A percentile compares a stretch with the other conserved stretches of the same genome.
Conservation (phyloP, 192 early-diverging fungal species). For the Linnemannia schmuckeri region DNA sequence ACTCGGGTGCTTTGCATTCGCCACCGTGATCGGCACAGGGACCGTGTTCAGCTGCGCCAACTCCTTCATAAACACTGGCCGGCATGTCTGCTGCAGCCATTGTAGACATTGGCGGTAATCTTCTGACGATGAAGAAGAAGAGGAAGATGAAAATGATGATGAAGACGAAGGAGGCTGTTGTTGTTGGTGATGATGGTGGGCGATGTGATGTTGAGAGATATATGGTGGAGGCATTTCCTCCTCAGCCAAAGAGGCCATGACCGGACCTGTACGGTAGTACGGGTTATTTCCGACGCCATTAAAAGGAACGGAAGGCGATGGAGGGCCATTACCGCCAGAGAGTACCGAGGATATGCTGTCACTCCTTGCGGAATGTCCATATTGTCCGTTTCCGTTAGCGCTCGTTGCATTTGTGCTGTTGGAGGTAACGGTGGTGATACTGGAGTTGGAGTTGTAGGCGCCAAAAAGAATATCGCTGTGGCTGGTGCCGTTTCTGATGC, state of each 20-base stretch:
- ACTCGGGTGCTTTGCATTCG: slow-evolving; percentile 36
- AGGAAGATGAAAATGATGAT: background rate
- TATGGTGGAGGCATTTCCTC: slow-evolving; percentile 9
- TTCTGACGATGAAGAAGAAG: slow-evolving; percentile 7
- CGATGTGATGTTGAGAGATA: background rate
- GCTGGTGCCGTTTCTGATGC: slow-evolving; percentile 21
- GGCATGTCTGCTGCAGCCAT: slow-evolving; percentile 49
- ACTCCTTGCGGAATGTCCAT: background rate
- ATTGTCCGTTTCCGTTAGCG: slow-evolving; percentile 7
- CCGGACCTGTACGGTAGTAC: background rate
- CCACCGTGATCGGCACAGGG: slow-evolving; percentile 35
- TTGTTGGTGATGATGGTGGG: background rate
- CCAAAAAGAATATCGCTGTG: slow-evolving; percentile 14
- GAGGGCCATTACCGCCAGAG: slow-evolving; percentile 15
- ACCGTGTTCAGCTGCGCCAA: slow-evolving; percentile 28
- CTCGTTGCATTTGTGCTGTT: background rate
- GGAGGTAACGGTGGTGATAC: slow-evolving; percentile 24
- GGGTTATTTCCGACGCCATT: background rate
- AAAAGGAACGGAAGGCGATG: slow-evolving; percentile 4
- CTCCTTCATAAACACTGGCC: slow-evolving; percentile 45
- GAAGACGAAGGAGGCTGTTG: background rate
- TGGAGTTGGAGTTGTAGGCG: slow-evolving; percentile 35
- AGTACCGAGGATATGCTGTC: slow-evolving; percentile 1
- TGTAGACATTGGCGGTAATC: slow-evolving; percentile 38
- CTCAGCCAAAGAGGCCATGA: slow-evolving; percentile 17